phyloP scores from a whole-genome alignment of 2,329 filamentous ascomycete species.

The Hypoxylon rubiginosum region DNA sequence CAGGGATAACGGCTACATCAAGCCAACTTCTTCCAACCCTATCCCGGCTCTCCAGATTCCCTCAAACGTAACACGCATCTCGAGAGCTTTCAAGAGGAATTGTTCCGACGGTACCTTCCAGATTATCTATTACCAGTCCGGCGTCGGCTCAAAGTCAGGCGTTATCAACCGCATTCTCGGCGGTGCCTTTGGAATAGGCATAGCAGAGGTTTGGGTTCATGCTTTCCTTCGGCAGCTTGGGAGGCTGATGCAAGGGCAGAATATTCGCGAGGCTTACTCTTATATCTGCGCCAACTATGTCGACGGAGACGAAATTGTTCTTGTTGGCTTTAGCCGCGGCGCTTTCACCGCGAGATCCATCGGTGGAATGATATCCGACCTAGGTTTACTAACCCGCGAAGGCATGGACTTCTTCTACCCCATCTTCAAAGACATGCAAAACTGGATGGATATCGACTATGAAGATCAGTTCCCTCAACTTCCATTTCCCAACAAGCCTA shows the following conservation, averaged over 20 bases:
- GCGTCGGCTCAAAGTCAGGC: constrained; percentile 68
- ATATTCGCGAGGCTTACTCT: constrained; percentile 73
- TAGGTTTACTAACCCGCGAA: constrained; percentile 66
- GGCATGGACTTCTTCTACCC: constrained; percentile 68
- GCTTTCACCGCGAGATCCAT: constrained; percentile 71
- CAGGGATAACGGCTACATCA: constrained; percentile 62
- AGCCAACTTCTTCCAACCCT: constrained; percentile 55
- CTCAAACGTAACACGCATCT: constrained; percentile 73
- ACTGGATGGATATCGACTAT: constrained; percentile 62
- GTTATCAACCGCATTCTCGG: constrained; percentile 65
- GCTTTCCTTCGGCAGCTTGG: neutral
- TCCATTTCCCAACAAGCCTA: constrained; percentile 65
- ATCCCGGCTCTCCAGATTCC: constrained; percentile 63
- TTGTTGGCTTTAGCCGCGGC: constrained; percentile 70
- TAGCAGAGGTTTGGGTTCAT: constrained; percentile 61
- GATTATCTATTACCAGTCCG: constrained; percentile 72
- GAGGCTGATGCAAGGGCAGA: constrained; percentile 41
- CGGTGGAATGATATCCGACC: constrained; percentile 64
- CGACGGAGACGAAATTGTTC: constrained; percentile 68
- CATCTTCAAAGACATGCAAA: constrained; percentile 69
- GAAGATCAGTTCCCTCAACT: constrained; percentile 61
- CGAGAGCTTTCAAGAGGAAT: constrained; percentile 66
- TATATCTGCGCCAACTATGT: constrained; percentile 74
- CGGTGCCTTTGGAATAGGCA: constrained; percentile 68
- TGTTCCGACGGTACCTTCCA: constrained; percentile 67